phyloP scores from a whole-genome alignment of 148 eudicot genomes.

The Amaranthus palmeri region DNA sequence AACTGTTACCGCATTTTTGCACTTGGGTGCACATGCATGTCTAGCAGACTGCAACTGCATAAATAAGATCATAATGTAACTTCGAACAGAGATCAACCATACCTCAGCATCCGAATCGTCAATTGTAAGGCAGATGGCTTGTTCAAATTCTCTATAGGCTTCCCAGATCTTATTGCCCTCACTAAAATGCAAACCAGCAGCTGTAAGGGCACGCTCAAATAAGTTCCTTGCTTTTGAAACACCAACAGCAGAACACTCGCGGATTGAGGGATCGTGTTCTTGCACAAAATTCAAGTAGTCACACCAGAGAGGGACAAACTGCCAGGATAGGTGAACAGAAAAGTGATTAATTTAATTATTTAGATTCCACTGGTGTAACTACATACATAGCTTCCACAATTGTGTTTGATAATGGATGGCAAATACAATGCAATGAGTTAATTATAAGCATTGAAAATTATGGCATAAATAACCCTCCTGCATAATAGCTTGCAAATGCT shows the following conservation, averaged over 20 bases:
- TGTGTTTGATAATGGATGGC: background rate
- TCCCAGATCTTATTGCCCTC: constrained; percentile 88
- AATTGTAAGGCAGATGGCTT: constrained; percentile 47
- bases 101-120: constrained; percentile 51
- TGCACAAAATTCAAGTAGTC: constrained; percentile 72
- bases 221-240: constrained; percentile 67
- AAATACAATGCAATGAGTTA: background rate
- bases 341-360: constrained; percentile 10
- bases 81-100: constrained; percentile 18
- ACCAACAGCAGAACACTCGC: constrained; percentile 58
- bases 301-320: constrained; percentile 88
- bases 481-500: background rate
- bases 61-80: background rate
- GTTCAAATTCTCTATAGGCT: constrained; percentile 80
- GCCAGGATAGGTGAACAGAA: constrained; percentile 25
- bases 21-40: background rate
- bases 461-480: background rate
- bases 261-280: constrained; percentile 66
- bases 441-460: background rate
- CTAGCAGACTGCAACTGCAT: background rate
- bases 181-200: constrained; percentile 80
- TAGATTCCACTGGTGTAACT: background rate
- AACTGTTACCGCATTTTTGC: too few relatives aligned
- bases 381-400: background rate
- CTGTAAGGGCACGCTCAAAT: constrained; percentile 90